phyloP scores from a whole-genome alignment of 805 yeast species.

The Myxozyma mucilagina region DNA sequence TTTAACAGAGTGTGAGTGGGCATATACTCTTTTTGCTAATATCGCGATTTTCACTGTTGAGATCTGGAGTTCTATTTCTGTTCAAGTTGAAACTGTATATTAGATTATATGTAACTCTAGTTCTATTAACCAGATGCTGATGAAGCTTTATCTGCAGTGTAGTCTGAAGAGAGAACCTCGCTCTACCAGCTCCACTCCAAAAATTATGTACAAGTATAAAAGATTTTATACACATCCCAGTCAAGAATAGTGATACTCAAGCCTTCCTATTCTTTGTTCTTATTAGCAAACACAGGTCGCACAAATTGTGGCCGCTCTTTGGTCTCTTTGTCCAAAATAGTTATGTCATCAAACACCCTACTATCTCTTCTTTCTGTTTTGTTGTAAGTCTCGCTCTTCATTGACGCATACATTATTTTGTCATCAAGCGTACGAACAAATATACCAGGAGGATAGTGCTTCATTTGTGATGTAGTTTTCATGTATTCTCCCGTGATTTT shows the following conservation, averaged over 20 bases:
- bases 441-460: not conserved
- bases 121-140: no score
- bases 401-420: not conserved
- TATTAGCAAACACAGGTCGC: not conserved
- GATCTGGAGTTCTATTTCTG: no score
- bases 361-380: constrained; percentile 5
- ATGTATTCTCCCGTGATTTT: constrained; percentile 1
- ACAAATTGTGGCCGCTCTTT: not conserved
- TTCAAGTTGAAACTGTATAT: no score
- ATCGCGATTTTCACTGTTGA: no score
- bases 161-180: no score
- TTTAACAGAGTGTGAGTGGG: not conserved
- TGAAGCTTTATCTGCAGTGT: no score
- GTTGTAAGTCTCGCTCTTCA: constrained; percentile 11
- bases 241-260: no score
- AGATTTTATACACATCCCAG: no score
- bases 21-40: not conserved
- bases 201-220: no score
- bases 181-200: no score
- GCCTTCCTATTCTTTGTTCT: not conserved
- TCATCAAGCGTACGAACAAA: constrained; percentile 6
- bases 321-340: not conserved
- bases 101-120: no score
- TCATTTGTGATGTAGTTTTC: not conserved
- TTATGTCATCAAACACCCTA: not conserved